phyloP scores from a whole-genome alignment of 2,329 filamentous ascomycete genomes.

The Colletotrichum kahawae region DNA sequence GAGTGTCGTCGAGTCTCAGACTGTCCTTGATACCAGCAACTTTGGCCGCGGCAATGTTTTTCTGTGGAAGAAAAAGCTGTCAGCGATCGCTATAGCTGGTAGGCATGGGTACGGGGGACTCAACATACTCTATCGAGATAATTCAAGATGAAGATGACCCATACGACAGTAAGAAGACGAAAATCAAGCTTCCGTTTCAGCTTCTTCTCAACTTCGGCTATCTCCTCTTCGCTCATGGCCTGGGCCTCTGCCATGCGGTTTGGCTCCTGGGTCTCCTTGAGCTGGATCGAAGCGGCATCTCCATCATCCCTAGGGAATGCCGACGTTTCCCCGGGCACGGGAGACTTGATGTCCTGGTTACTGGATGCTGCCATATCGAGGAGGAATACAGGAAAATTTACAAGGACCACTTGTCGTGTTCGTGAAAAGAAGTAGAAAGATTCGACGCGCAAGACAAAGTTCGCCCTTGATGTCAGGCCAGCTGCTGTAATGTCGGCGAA shows the following conservation, averaged over 20 bases:
- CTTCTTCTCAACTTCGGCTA: not conserved
- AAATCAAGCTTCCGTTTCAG: not conserved
- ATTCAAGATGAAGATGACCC: not conserved
- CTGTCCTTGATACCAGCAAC: constrained; percentile 23
- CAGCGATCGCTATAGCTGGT: not conserved
- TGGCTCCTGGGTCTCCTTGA: not conserved
- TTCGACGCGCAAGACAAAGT: not conserved
- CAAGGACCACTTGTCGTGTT: not conserved
- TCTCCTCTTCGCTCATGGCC: not conserved
- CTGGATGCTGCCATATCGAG: not conserved
- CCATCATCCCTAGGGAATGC: not conserved
- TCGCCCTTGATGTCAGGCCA: not conserved
- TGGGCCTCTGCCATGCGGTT: not conserved
- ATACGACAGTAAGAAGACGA: not conserved
- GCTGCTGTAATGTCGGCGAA: not conserved
- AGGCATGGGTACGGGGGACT: not conserved
- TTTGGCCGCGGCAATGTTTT: not conserved
- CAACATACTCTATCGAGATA: not conserved
- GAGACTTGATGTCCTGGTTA: not conserved
- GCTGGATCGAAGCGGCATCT: not conserved
- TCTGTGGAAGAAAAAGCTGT: not conserved
- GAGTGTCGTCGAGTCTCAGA: constrained; percentile 30
- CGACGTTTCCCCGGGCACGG: not conserved
- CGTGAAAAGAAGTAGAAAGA: not conserved
- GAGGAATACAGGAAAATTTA: not conserved